These are phyloP conservation scores for Pichia sp. DNA, from an alignment of 1,139 yeast genomes.

Conservation along the genomic window DNA sequence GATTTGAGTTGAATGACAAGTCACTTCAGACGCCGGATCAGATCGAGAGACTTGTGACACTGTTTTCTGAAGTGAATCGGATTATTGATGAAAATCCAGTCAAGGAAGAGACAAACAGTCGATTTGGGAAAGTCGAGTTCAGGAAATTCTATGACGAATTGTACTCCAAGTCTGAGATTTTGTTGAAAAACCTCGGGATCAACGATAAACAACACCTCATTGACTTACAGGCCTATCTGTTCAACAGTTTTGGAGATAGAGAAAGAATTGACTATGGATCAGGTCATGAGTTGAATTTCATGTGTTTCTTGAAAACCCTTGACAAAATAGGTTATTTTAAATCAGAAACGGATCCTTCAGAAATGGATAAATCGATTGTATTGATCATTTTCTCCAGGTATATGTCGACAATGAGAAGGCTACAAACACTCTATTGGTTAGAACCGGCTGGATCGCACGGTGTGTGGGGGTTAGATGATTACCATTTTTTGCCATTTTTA, in stretches of 20 bases:
- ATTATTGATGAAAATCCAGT: slow-evolving; percentile 60
- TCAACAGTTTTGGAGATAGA: slow-evolving; percentile 67
- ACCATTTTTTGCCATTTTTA: slow-evolving; percentile 64
- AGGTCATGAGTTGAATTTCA: slow-evolving; percentile 89
- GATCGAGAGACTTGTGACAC: slow-evolving; percentile 28
- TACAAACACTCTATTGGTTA: slow-evolving; percentile 66
- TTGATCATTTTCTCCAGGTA: slow-evolving; percentile 57
- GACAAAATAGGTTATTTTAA: slow-evolving; percentile 19
- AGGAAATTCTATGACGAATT: slow-evolving; percentile 77
- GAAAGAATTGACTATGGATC: slow-evolving; percentile 92
- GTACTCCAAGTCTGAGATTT: slow-evolving; percentile 25
- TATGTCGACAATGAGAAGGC: slow-evolving; percentile 39
- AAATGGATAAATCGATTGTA: slow-evolving; percentile 47
- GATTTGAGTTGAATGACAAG: slow-evolving; percentile 45
- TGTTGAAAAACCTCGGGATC: slow-evolving; percentile 11
- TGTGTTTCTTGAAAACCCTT: slow-evolving; percentile 49
- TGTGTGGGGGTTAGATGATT: slow-evolving; percentile 98
- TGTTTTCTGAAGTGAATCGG: slow-evolving; percentile 38
- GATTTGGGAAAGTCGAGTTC: slow-evolving; percentile 91
- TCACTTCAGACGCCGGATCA: slow-evolving; percentile 25
- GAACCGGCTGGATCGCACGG: slow-evolving; percentile 99
- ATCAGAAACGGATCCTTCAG: slow-evolving; percentile 12
- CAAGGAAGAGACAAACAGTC: slow-evolving; percentile 50
- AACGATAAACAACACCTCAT: slow-evolving; percentile 10
- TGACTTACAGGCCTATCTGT: slow-evolving; percentile 19